Base-by-base conservation (phyloP, 768 basidiomycete genomes). In the Floccularia luteovirens region DNA sequence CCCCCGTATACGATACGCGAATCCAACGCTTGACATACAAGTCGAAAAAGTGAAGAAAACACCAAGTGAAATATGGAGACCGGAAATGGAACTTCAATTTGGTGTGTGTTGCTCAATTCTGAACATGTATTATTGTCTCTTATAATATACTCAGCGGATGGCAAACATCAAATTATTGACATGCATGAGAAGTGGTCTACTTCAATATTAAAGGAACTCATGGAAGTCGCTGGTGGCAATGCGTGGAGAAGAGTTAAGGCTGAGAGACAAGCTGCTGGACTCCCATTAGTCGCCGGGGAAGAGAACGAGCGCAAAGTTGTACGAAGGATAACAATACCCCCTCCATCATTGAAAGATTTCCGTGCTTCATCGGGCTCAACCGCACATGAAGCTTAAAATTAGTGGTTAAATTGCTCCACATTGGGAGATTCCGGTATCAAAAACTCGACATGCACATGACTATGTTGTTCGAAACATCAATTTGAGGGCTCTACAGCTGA, bases 1-100 rank as follows among this genome's bases (percentile, higher is more conserved):
- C 0, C 84, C 83, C 1, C 69, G 83, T 22, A 83, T 90, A 66
- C 80, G 76, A 8, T 88, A 75, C 56, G 80, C 76, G 1, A 90
- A 90, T 50, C 86, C 87, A 0, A 55, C 66, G 5, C 50, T 90
- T 19, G 64, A 72, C 22, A 78, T 90, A 24, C 60, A 71, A 23
- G 73, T 88, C 0, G 66, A 70, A 46, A 77, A 68, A 43, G 58
- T 68, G 31, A 62, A 58, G 23, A 85, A 84, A 58, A 61, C 66
- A 7, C 57, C 60, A 39, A 58, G 70, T 14, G 80, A 82, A 13
- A 53, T 48, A 1, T 85, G 76, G 81, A 63, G 63, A 39, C 77
- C 85, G 0, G 68, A 79, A 38, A 69, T 88, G 49, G 59, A 67
- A 12, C 43, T 89, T 23, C 70, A 74, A 46, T 79, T 83, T 48